These are phyloP conservation scores for Backusella macrospora DNA, from an alignment of 192 early-diverging fungal species.

Conservation along the genomic window DNA sequence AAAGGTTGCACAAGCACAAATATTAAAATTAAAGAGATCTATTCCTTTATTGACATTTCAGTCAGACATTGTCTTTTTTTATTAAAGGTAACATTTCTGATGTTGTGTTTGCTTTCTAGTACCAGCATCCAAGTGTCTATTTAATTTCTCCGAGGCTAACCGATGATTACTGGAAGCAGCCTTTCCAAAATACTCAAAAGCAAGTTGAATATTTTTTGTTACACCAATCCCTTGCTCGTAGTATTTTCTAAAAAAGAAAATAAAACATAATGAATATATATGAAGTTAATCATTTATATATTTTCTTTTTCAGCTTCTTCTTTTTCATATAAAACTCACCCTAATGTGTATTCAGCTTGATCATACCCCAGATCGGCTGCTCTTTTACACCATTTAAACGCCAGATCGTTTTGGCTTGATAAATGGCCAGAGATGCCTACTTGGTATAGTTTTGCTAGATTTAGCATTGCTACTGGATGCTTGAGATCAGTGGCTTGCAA, in stretches of 20 bases:
- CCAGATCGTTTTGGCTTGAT: conserved; percentile 41
- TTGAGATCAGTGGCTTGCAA: conserved; percentile 77
- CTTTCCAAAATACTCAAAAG: conserved; percentile 36
- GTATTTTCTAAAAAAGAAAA: conserved; percentile 15
- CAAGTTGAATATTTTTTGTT: conserved; percentile 23
- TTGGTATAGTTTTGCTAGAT: conserved; percentile 79
- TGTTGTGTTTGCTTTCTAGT: conserved; percentile 1
- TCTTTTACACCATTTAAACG: conserved; percentile 77
- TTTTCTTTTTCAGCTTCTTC: neutral
- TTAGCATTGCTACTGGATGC: conserved; percentile 81
- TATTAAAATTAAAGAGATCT: neutral
- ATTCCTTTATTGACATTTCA: conserved; percentile 10
- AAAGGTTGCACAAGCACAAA: neutral
- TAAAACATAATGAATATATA: neutral
- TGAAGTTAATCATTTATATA: neutral
- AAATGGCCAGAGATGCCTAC: conserved; percentile 53
- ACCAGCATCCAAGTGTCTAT: neutral
- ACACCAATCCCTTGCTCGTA: conserved; percentile 42
- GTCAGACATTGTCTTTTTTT: conserved; percentile 3
- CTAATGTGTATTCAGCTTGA: conserved; percentile 87
- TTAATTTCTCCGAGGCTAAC: conserved; percentile 8
- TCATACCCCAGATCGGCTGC: conserved; percentile 80
- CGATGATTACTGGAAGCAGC: conserved; percentile 31
- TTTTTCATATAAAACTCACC: conserved; percentile 52
- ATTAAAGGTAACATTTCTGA: neutral